Base-by-base conservation (phyloP, 305 asterid species). In the Fraxinus ornus region DNA sequence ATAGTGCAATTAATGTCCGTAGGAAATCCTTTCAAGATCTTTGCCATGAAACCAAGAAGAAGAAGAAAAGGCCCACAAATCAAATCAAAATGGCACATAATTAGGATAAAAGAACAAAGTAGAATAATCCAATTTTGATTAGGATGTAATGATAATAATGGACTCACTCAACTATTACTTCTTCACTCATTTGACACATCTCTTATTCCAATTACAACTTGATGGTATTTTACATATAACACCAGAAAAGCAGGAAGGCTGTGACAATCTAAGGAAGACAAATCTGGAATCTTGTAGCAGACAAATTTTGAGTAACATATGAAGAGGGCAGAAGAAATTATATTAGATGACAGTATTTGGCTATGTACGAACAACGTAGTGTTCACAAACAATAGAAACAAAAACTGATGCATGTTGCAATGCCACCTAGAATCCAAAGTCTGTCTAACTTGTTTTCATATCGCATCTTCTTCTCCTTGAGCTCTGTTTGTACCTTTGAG, bases 401-500 rank as follows among this genome's bases (percentile, higher is more conserved):
- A 77, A 93, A 86, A 7, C 91, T 85, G 24, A 87, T 87, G 68
- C 93, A 91, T 0, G 92, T 89, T 36, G 93, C 92, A 32, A 93
- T 92, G 78, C 95, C 92, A 30, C 97, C 97, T 28, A 92, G 79
- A 49, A 93, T 91, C 84, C 91, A 94, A 9, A 93, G 86, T 12
- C 92, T 91, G 76, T 94, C 97, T 78, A 93, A 86, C 92, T 90
- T 90, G 90, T 87, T 89, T 81, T 94, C 97, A 26, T 92, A 91
- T 52, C 97, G 86, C 92, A 91, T 89, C 85, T 93, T 93, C 89
- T 92, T 94, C 89, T 94, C 98, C 86, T 88, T 93, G 52, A 94
- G 88, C 90, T 93, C 98, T 4, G 76, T 92, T 87, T 86, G 93
- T 66, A 92, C 92, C 82, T 85, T 92, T 0, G 97, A 90, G 83